Conservation (phyloP, 805 yeast genomes). For the Kurtzmaniella fragi region DNA sequence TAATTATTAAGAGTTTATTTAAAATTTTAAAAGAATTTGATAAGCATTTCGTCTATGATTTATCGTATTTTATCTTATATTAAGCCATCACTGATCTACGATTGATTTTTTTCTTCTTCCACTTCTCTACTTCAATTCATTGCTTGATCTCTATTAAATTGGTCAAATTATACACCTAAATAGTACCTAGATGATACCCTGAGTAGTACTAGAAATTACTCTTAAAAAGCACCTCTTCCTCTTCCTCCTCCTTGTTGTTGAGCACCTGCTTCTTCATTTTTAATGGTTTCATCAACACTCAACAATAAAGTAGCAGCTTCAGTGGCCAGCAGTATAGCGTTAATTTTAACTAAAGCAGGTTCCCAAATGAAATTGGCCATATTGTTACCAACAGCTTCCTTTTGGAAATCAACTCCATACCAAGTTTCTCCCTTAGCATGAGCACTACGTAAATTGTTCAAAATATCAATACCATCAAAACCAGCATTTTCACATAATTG, state of each 20-base stretch:
- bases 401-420: conserved; percentile 89
- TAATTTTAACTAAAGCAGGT: conserved; percentile 88
- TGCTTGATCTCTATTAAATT: too few relatives aligned
- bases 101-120: background rate
- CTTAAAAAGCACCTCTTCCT: conserved; percentile 60
- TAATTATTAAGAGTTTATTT: too few relatives aligned
- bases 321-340: conserved; percentile 92
- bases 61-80: conserved; percentile 3
- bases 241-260: conserved; percentile 44
- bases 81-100: conserved; percentile 3
- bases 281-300: conserved; percentile 94
- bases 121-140: too few relatives aligned
- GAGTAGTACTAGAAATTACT: background rate
- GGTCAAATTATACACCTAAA: too few relatives aligned
- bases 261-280: conserved; percentile 59
- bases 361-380: conserved; percentile 93
- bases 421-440: conserved; percentile 91
- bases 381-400: conserved; percentile 78
- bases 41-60: too few relatives aligned
- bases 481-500: conserved; percentile 99
- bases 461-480: conserved; percentile 90
- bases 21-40: too few relatives aligned
- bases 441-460: conserved; percentile 85
- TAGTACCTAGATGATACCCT: too few relatives aligned
- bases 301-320: conserved; percentile 93